Conservation (phyloP, 495 filamentous ascomycete genomes). For the Aspergillus ellipticus region DNA sequence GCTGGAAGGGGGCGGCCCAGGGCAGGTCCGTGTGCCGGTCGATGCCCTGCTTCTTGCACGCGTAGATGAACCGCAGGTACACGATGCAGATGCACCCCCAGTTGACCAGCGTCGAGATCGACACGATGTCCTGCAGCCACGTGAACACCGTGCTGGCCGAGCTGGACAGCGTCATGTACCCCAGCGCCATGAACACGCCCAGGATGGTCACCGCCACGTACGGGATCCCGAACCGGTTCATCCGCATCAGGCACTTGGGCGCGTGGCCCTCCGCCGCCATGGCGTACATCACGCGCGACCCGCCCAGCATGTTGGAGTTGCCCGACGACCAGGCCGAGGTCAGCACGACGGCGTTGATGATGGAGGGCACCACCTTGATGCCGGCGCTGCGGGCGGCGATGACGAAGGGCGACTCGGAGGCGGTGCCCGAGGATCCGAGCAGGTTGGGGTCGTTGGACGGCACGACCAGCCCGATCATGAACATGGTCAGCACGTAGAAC, state of each 20-base stretch:
- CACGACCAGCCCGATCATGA: constrained; percentile 50
- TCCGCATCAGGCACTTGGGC: constrained; percentile 42
- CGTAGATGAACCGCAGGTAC: constrained; percentile 54
- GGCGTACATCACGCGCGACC: constrained; percentile 42
- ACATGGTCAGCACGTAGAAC: constrained; percentile 62
- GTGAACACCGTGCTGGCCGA: constrained; percentile 29
- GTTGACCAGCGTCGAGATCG: constrained; percentile 48
- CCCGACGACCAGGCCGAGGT: constrained; percentile 42
- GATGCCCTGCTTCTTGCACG: constrained; percentile 44
- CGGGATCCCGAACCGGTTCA: constrained; percentile 58
- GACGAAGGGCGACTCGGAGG: constrained; percentile 50
- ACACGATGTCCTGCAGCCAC: constrained; percentile 55
- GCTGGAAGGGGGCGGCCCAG: constrained; percentile 48
- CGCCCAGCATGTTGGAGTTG: constrained; percentile 47
- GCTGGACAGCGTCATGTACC: constrained; percentile 29
- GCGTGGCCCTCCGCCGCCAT: constrained; percentile 41
- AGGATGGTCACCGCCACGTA: constrained; percentile 38
- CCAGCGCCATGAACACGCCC: constrained; percentile 14
- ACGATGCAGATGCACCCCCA: constrained; percentile 54
- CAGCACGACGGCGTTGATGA: constrained; percentile 48
- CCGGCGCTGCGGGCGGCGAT: constrained; percentile 41
- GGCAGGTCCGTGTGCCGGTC: constrained; percentile 36
- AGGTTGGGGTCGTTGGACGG: constrained; percentile 35
- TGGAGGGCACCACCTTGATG: constrained; percentile 43
- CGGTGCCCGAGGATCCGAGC: constrained; percentile 26